These are phyloP conservation scores for Byssothecium circinans DNA, from an alignment of 2,329 filamentous ascomycete genomes.

Conservation along the genomic window DNA sequence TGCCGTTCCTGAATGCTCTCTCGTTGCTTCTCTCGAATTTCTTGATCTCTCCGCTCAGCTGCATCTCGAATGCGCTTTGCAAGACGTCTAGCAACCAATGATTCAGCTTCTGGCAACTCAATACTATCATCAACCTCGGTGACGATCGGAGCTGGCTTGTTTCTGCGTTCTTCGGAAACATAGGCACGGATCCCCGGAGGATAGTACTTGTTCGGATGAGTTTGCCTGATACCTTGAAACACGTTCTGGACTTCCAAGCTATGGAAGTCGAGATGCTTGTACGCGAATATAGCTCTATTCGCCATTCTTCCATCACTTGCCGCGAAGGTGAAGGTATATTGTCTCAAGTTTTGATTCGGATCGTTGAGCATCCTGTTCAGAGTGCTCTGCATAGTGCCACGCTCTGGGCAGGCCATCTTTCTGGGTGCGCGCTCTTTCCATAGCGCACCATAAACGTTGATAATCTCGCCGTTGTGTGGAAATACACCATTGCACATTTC, in stretches of 20 bases:
- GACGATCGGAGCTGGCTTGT: conserved; percentile 19
- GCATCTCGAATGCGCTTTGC: not conserved
- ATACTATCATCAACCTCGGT: conserved; percentile 35
- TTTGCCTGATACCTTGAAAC: conserved; percentile 54
- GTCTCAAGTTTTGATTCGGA: conserved; percentile 51
- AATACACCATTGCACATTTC: conserved; percentile 58
- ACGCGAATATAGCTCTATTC: conserved; percentile 54
- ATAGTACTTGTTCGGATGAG: conserved; percentile 35
- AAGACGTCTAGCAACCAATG: not conserved
- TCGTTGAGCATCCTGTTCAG: conserved; percentile 54
- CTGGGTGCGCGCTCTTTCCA: conserved; percentile 53
- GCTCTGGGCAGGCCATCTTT: conserved; percentile 51
- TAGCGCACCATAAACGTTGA: conserved; percentile 55
- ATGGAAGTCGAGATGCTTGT: conserved; percentile 49
- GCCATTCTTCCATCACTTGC: conserved; percentile 38
- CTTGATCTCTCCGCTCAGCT: not conserved
- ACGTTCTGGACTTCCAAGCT: conserved; percentile 52
- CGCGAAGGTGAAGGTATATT: conserved; percentile 36
- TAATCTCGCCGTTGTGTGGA: conserved; percentile 58
- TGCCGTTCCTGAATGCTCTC: not conserved
- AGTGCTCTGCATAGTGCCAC: conserved; percentile 54
- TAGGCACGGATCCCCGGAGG: conserved; percentile 35
- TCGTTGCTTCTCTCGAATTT: not conserved
- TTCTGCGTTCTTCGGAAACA: conserved; percentile 22
- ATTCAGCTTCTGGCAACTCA: conserved; percentile 12